Percentiles rank a stretch among this genome's conserved stretches.
phyloP scores from a whole-genome alignment of 306 rosid species.

The Medicago lupulina region DNA sequence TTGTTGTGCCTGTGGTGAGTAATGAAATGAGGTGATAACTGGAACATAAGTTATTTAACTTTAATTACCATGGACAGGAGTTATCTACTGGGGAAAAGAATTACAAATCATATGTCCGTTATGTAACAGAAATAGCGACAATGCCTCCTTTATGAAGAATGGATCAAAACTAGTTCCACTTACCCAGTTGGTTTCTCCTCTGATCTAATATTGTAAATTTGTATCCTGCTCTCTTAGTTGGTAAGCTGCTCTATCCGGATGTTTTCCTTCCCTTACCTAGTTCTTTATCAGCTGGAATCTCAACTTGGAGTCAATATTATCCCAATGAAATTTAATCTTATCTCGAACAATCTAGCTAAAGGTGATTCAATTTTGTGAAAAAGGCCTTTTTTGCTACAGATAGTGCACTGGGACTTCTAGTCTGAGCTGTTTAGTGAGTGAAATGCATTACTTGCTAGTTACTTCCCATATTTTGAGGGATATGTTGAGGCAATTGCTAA shows the following conservation, averaged over 20 bases:
- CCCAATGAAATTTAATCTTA: constrained; percentile 27
- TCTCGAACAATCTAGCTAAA: constrained; percentile 18
- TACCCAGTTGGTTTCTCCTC: neutral
- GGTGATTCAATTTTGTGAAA: constrained; percentile 36
- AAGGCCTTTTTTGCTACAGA: constrained; percentile 35
- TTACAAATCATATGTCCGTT: constrained; percentile 5
- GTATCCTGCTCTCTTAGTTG: constrained; percentile 3
- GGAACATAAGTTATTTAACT: constrained; percentile 36
- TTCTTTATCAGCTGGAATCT: constrained; percentile 20
- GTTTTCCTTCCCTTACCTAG: constrained; percentile 8
- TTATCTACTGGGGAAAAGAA: constrained; percentile 28
- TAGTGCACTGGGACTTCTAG: constrained; percentile 19
- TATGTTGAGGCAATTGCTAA: constrained; percentile 43
- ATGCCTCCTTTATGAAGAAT: constrained; percentile 8
- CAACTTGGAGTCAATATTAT: constrained; percentile 23
- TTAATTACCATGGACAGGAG: constrained; percentile 27
- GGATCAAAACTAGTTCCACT: constrained; percentile 27
- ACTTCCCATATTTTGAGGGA: constrained; percentile 29
- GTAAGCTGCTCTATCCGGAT: constrained; percentile 10
- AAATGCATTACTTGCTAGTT: neutral
- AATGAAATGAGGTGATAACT: constrained; percentile 30
- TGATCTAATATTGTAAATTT: constrained; percentile 25
- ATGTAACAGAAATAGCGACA: constrained; percentile 7
- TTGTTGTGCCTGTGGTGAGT: constrained; percentile 8
- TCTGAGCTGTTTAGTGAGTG: constrained; percentile 29